Evolutionary conservation across 306 rosid genomes (phyloP).

Genomic region (Carpinus fangiana): DNA sequence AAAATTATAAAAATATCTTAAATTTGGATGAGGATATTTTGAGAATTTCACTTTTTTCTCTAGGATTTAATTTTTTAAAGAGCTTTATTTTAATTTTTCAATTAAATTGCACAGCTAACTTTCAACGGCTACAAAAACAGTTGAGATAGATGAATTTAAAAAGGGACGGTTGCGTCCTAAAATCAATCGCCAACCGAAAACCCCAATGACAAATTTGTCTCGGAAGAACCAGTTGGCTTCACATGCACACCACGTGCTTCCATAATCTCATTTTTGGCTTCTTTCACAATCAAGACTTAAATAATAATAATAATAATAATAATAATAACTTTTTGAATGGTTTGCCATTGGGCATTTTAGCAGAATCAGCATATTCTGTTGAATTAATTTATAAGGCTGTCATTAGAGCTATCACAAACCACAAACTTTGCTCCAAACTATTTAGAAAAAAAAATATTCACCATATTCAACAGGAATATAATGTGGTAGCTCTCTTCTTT

Average conservation of each 20-base stretch:
- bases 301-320: no score
- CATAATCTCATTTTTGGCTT: conserved; percentile 12
- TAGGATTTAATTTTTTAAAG: no score
- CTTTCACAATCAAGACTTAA: neutral
- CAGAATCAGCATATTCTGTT: neutral
- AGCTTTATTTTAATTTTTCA: neutral
- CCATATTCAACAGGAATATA: neutral
- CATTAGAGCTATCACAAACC: neutral
- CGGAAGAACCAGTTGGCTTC: neutral
- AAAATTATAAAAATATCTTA: no score
- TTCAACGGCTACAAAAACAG: neutral
- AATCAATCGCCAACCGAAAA: neutral
- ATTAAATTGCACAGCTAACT: neutral
- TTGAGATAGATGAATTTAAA: neutral
- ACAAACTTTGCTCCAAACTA: neutral
- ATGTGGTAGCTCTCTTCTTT: no score
- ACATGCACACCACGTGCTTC: conserved; percentile 11
- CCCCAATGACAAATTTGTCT: neutral
- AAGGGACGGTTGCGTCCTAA: neutral
- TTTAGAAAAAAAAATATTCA: no score
- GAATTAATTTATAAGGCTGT: neutral
- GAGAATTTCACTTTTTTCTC: no score
- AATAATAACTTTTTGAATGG: no score
- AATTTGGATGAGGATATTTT: no score
- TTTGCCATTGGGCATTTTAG: neutral